Percentiles rank a stretch among this genome's conserved stretches.
These are phyloP conservation scores for Aspergillus pseudoterreus DNA, from an alignment of 2,329 filamentous ascomycete species.

Conservation along the genomic window DNA sequence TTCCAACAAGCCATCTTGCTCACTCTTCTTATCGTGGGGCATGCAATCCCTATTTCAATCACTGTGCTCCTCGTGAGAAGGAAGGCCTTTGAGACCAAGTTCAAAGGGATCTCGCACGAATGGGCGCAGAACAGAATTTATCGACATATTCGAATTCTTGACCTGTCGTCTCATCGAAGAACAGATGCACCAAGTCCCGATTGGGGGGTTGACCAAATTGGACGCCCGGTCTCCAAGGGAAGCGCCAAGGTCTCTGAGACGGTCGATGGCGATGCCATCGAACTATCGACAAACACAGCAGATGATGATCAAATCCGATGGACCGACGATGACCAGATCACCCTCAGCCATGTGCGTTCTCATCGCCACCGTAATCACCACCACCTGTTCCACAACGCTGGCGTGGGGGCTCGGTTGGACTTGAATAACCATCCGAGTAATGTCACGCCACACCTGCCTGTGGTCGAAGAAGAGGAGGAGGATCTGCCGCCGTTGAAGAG, in stretches of 20 bases:
- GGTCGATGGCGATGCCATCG: constrained; percentile 3
- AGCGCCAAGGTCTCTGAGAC: constrained; percentile 3
- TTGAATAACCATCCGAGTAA: constrained; percentile 32
- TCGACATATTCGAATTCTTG: not conserved
- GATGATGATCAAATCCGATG: constrained; percentile 19
- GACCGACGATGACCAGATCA: constrained; percentile 30
- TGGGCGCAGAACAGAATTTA: constrained; percentile 13
- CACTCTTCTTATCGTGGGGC: constrained; percentile 62
- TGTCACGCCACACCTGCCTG: constrained; percentile 17
- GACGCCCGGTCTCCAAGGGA: not conserved
- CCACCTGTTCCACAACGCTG: constrained; percentile 32
- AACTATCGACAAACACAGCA: not conserved
- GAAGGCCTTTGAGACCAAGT: constrained; percentile 59
- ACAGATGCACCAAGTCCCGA: not conserved
- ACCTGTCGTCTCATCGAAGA: not conserved
- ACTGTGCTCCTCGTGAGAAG: constrained; percentile 61
- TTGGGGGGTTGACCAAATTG: not conserved
- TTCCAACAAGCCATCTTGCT: constrained; percentile 67
- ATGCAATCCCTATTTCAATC: constrained; percentile 63
- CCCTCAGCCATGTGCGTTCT: constrained; percentile 16
- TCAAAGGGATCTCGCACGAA: constrained; percentile 50
- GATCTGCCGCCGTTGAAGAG: constrained; percentile 19
- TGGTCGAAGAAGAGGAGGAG: constrained; percentile 10
- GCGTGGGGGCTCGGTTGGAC: constrained; percentile 33
- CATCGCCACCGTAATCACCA: constrained; percentile 20